A percentile compares a stretch with the other conserved stretches of the same genome.
These are phyloP conservation scores for Picochlorum sp. DNA, from an alignment of 139 green algal species.

Conservation along the genomic window DNA sequence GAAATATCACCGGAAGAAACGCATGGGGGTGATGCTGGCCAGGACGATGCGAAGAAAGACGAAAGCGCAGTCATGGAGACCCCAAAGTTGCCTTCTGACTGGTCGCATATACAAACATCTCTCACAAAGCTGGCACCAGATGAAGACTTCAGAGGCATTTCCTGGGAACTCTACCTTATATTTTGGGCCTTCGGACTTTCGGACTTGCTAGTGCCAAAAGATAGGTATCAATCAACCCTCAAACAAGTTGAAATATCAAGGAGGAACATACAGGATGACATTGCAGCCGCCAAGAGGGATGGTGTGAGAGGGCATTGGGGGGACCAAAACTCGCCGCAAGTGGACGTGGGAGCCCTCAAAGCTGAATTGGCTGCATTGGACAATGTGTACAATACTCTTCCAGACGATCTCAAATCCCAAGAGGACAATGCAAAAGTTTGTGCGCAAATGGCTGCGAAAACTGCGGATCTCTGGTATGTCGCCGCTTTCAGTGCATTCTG, in stretches of 20 bases:
- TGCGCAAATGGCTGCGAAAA: slow-evolving; percentile 15
- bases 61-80: not conserved
- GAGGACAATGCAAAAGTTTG: slow-evolving; percentile 21
- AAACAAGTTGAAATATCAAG: slow-evolving; percentile 19
- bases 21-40: not conserved
- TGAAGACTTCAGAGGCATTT: slow-evolving; percentile 36
- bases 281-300: slow-evolving; percentile 3
- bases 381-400: slow-evolving; percentile 15
- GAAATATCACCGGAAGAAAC: slow-evolving; percentile 13
- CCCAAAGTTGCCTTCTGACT: slow-evolving; percentile 9
- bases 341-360: not conserved
- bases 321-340: not conserved
- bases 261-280: slow-evolving; percentile 6
- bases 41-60: slow-evolving; percentile 11
- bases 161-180: slow-evolving; percentile 49
- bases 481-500: not conserved
- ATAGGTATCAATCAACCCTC: slow-evolving; percentile 28
- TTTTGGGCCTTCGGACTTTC: slow-evolving; percentile 67
- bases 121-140: slow-evolving; percentile 16
- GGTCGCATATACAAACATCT: slow-evolving; percentile 17
- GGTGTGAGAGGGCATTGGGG: not conserved
- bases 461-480: not conserved
- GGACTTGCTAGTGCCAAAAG: slow-evolving; percentile 54
- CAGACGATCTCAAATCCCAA: slow-evolving; percentile 38
- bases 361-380: not conserved